phyloP scores from a whole-genome alignment of 2,329 filamentous ascomycete genomes.

The Fusarium cicatricum region DNA sequence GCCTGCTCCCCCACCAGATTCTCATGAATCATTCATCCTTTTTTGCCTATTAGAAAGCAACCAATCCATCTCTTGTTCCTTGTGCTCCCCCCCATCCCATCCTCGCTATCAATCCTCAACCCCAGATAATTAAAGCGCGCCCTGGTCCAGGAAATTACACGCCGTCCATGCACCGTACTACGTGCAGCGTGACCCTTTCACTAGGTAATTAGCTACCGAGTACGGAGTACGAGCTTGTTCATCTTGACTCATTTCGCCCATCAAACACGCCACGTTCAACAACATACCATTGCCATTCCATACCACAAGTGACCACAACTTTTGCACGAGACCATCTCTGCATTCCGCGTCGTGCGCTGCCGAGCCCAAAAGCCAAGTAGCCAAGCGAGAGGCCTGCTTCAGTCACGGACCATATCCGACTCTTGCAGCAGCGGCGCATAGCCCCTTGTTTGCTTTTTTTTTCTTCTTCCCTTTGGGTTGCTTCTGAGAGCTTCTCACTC shows the following conservation, averaged over 20 bases:
- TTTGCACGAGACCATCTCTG: slow-evolving; percentile 20
- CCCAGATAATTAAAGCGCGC: slow-evolving; percentile 2
- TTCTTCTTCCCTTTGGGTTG: not conserved
- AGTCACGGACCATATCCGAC: not conserved
- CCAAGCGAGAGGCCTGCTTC: not conserved
- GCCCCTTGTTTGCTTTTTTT: not conserved
- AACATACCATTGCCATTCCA: slow-evolving; percentile 23
- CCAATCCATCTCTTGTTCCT: not conserved
- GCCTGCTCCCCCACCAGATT: slow-evolving; percentile 5
- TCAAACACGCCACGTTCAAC: slow-evolving; percentile 23
- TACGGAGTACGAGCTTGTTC: no score
- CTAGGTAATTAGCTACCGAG: not conserved
- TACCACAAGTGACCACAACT: slow-evolving; percentile 27
- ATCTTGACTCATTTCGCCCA: not conserved
- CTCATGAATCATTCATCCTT: slow-evolving; percentile 33
- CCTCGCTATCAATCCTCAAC: not conserved
- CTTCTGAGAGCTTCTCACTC: not conserved
- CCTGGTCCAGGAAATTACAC: slow-evolving; percentile 27
- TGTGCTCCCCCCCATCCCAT: no score
- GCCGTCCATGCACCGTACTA: slow-evolving; percentile 26
- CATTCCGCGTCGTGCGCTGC: slow-evolving; percentile 6
- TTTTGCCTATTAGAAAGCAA: not conserved
- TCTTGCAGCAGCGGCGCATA: not conserved
- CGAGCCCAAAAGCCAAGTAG: not conserved
- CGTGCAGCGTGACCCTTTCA: slow-evolving; percentile 28